Evolutionary conservation across 345 rosid genomes (phyloP), one percentile per base, ranked within the genome.

Genomic region (Bruguiera gymnorhiza): DNA sequence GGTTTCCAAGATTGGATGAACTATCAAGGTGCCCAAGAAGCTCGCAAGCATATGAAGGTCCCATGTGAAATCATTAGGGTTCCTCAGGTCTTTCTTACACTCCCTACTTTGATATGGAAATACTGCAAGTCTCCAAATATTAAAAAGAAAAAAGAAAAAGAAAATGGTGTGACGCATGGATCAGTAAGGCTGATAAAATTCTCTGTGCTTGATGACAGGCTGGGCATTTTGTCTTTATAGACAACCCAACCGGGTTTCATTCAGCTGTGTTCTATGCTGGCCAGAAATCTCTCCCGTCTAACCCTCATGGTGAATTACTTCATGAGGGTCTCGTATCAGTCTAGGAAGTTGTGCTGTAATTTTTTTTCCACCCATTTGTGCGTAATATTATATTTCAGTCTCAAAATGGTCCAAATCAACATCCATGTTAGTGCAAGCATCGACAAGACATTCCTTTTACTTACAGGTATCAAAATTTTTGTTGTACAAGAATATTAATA

Each of bases 51-150:
- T 30, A 92, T 89, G 98, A 87, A 89, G 67, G 96, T 90, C 73
- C 94, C 97, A 2, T 96, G 98, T 34, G 99, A 96, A 82, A 92
- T 92, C 83, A 86, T 96, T 65, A 87, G 99, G 53, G 96, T 92
- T 74, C 99, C 97, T 23, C 80, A 83, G 98, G 98, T 96, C 18
- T 69, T 46, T 77, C 67, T 74, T 63, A 67, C 34, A 15, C 63
- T 51, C 58, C 8, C 5, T 32, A 29, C 19, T 43, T 43, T 43
- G 50, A 43, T 43, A 43, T 10, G 46, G 10, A 39, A 39, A 39
- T 39, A 9, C 46, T 39, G 15, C 13, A 39, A 9, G 15, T 39
- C 46, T 9, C 4, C 46, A 39, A 39, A 39, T 39, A 39, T 26
- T 26, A 11, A 10, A 39, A 39, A 10, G 0, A 43, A 15, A 37